Percentiles rank a stretch among this genome's conserved stretches.
Conservation (phyloP, 495 filamentous ascomycete species). For the Penicillium roqueforti region DNA sequence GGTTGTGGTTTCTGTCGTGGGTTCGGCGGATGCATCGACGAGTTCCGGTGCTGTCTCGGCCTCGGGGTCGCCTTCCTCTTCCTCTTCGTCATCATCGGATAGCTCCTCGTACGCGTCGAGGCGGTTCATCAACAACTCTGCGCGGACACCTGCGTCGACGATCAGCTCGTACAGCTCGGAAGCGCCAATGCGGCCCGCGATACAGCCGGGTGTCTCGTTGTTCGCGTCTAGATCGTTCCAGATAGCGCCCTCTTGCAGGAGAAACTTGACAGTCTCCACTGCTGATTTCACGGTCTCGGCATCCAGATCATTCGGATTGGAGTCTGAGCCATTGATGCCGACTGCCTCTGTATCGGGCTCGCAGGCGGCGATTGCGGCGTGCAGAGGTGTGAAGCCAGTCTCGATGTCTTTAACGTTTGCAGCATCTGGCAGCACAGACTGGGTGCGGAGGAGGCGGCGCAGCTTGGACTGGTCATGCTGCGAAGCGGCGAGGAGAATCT, state of each 20-base stretch:
- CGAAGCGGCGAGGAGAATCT: slow-evolving; percentile 75
- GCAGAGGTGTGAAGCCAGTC: slow-evolving; percentile 82
- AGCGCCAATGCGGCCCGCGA: slow-evolving; percentile 68
- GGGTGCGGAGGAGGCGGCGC: slow-evolving; percentile 65
- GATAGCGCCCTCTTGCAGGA: slow-evolving; percentile 84
- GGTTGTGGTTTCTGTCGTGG: slow-evolving; percentile 14
- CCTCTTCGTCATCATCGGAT: slow-evolving; percentile 57
- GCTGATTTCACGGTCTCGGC: slow-evolving; percentile 50
- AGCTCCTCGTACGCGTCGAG: slow-evolving; percentile 76
- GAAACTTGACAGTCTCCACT: slow-evolving; percentile 63
- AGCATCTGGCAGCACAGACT: slow-evolving; percentile 41
- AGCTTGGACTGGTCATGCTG: slow-evolving; percentile 74
- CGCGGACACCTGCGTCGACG: slow-evolving; percentile 87
- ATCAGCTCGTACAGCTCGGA: slow-evolving; percentile 75
- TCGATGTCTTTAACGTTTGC: slow-evolving; percentile 79
- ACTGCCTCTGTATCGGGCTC: slow-evolving; percentile 47
- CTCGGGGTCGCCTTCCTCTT: slow-evolving; percentile 31
- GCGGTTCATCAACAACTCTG: slow-evolving; percentile 75
- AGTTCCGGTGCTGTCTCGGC: slow-evolving; percentile 27
- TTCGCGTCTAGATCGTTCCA: slow-evolving; percentile 92
- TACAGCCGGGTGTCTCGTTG: slow-evolving; percentile 86
- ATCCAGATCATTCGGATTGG: slow-evolving; percentile 20
- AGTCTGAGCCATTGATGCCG: slow-evolving; percentile 21
- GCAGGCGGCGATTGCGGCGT: slow-evolving; percentile 84
- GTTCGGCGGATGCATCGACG: slow-evolving; percentile 26